Percentiles rank a stretch among this genome's conserved stretches.
Conservation (phyloP, 2,329 filamentous ascomycete species). For the Aspergillus awamori region DNA sequence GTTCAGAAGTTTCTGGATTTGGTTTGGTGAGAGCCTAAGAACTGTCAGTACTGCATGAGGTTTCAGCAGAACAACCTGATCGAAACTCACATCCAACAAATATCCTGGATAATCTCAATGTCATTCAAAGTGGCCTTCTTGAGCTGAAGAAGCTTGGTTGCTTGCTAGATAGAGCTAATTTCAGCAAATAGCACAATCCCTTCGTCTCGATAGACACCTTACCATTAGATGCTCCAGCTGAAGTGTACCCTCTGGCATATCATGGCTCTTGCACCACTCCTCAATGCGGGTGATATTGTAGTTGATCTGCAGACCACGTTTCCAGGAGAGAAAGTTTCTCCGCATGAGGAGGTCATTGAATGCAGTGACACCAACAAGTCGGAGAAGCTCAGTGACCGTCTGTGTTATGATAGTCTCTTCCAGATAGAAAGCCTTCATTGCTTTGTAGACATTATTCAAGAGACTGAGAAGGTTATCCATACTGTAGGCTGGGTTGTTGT, state of each 20-base stretch:
- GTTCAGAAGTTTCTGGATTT: conserved; percentile 98
- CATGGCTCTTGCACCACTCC: conserved; percentile 99
- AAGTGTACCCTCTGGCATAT: conserved; percentile 97
- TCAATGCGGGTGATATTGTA: conserved; percentile 99
- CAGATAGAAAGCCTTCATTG: conserved; percentile 98
- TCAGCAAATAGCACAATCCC: neutral
- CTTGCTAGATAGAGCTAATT: conserved; percentile 64
- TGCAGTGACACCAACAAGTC: conserved; percentile 91
- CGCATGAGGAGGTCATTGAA: conserved; percentile 99
- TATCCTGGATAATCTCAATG: conserved; percentile 99
- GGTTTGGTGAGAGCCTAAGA: conserved; percentile 86
- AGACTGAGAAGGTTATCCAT: conserved; percentile 98
- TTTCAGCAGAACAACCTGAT: neutral
- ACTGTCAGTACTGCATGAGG: conserved; percentile 6
- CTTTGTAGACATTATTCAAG: conserved; percentile 95
- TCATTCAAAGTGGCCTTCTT: conserved; percentile 99
- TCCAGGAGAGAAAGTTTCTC: conserved; percentile 98
- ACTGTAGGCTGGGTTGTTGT: conserved; percentile 91
- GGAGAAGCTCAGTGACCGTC: conserved; percentile 89
- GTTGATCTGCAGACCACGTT: conserved; percentile 98
- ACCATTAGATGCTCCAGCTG: conserved; percentile 98
- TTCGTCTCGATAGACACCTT: conserved; percentile 32
- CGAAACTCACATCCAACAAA: conserved; percentile 95
- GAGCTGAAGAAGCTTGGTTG: conserved; percentile 93
- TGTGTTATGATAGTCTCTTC: conserved; percentile 96